Conservation (phyloP, 495 filamentous ascomycete species). For the Hypoxylon crocopeplum region DNA sequence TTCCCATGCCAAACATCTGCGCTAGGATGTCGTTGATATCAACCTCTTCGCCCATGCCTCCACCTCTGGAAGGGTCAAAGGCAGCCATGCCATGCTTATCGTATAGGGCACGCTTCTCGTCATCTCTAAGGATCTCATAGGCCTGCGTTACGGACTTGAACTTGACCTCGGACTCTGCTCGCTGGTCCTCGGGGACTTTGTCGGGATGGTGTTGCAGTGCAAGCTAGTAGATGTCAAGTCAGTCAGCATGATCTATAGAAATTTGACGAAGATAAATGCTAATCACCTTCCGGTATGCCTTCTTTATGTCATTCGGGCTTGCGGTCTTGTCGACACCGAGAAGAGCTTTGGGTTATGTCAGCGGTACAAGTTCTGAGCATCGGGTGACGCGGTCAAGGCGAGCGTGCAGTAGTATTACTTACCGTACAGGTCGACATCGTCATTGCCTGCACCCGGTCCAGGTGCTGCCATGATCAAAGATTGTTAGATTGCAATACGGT, state of each 20-base stretch:
- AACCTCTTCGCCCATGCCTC: slow-evolving; percentile 70
- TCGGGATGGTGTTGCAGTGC: slow-evolving; percentile 91
- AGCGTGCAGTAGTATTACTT: slow-evolving; percentile 22
- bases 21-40: slow-evolving; percentile 90
- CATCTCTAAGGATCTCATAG: slow-evolving; percentile 97
- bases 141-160: slow-evolving; percentile 93
- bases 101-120: slow-evolving; percentile 89
- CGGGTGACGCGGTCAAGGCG: background rate
- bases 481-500: background rate
- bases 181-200: slow-evolving; percentile 89
- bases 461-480: slow-evolving; percentile 45
- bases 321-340: slow-evolving; percentile 74
- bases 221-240: slow-evolving; percentile 59
- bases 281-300: slow-evolving; percentile 92
- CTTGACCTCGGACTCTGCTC: slow-evolving; percentile 80
- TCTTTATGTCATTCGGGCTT: slow-evolving; percentile 86
- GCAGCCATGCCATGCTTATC: slow-evolving; percentile 94
- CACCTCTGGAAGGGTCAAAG: slow-evolving; percentile 75
- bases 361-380: slow-evolving; percentile 5
- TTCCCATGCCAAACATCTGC: slow-evolving; percentile 90
- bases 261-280: background rate
- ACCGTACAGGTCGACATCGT: slow-evolving; percentile 75
- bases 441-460: slow-evolving; percentile 43
- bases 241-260: slow-evolving; percentile 28
- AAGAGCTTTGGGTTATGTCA: slow-evolving; percentile 61